Percentiles rank a stretch among this genome's conserved stretches.
phyloP scores from a whole-genome alignment of 371 early-diverging fungal genomes.

The Circinella umbellata region DNA sequence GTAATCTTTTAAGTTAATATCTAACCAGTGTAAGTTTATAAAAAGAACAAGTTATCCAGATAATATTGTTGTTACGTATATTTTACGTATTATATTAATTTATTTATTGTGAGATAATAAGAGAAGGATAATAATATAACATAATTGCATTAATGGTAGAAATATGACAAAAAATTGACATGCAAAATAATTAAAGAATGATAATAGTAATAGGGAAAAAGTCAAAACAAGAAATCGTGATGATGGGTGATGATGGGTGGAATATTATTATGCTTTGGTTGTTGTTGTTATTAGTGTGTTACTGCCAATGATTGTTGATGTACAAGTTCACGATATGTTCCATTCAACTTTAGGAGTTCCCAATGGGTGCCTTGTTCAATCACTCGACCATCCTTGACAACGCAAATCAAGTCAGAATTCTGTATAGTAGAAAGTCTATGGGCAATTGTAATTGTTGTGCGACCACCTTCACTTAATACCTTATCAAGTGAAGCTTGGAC shows the following conservation, averaged over 20 bases:
- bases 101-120: too few species aligned
- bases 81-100: too few species aligned
- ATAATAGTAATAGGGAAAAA: too few species aligned
- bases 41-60: too few species aligned
- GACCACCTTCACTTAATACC: constrained; percentile 62
- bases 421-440: constrained; percentile 71
- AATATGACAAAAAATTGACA: too few species aligned
- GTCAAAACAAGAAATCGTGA: background rate
- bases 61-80: too few species aligned
- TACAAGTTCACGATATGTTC: constrained; percentile 55
- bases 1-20: too few species aligned
- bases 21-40: too few species aligned
- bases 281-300: background rate
- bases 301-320: constrained; percentile 24
- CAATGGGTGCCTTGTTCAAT: constrained; percentile 74
- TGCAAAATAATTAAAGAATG: too few species aligned
- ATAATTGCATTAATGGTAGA: too few species aligned
- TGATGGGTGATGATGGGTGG: background rate
- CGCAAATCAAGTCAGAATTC: constrained; percentile 81
- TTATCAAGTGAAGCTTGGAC: constrained; percentile 89
- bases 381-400: constrained; percentile 69
- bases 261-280: too few species aligned
- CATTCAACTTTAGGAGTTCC: constrained; percentile 49
- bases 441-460: constrained; percentile 68
- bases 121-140: too few species aligned